Percentiles rank a stretch among this genome's conserved stretches.
phyloP scores from a whole-genome alignment of 225 moss, liverwort and hornwort genomes.

The Pleurozium schreberi region DNA sequence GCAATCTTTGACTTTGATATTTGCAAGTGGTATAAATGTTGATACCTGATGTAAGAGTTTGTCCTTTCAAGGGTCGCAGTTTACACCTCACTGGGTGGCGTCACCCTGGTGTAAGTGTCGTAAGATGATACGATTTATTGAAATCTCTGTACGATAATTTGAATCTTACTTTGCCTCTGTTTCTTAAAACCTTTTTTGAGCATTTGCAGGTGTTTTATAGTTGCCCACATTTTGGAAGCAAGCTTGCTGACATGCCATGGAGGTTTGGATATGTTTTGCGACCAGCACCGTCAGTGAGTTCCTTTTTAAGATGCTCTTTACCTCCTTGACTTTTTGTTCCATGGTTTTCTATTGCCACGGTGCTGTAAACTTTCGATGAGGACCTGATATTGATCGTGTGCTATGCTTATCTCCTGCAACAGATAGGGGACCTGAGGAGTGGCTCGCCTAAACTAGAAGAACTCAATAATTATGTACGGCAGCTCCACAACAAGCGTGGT shows the following conservation, averaged over 20 bases:
- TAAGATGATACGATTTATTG: background rate
- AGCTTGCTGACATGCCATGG: slow-evolving; percentile 99
- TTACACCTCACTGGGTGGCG: background rate
- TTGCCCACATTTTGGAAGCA: slow-evolving; percentile 99
- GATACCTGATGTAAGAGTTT: background rate
- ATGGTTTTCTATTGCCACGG: background rate
- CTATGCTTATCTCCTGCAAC: background rate
- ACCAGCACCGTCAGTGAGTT: slow-evolving; percentile 86
- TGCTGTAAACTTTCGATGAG: background rate
- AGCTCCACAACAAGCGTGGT: slow-evolving; percentile 65
- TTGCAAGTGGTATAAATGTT: background rate
- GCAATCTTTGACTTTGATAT: background rate
- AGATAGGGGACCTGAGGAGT: slow-evolving; percentile 90
- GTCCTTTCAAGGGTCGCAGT: background rate
- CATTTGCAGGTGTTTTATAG: slow-evolving; percentile 79
- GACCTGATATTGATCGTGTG: background rate
- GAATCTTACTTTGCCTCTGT: background rate
- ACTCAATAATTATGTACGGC: slow-evolving; percentile 64
- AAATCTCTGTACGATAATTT: background rate
- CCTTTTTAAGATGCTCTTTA: background rate
- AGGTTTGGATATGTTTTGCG: slow-evolving; percentile 90
- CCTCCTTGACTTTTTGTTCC: background rate
- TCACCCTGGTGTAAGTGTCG: background rate
- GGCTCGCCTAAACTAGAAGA: slow-evolving; percentile 94
- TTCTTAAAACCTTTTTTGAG: background rate